Conservation (phyloP, 1,139 yeast genomes). For the Suzukiozyma palmioleophila region DNA sequence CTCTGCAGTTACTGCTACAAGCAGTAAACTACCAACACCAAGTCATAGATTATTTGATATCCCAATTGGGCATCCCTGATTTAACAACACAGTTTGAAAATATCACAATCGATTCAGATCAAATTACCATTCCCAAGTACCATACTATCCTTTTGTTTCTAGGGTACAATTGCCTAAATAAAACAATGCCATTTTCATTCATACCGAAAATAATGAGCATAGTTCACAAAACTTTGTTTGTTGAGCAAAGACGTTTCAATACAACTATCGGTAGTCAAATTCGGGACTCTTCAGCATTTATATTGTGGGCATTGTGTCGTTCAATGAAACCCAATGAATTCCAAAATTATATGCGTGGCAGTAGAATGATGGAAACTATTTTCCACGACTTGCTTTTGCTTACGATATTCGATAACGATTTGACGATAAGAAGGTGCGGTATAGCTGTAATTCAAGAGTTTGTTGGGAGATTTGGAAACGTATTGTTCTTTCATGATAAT, state of each 20-base stretch:
- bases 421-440: slow-evolving; percentile 74
- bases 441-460: slow-evolving; percentile 86
- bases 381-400: slow-evolving; percentile 48
- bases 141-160: slow-evolving; percentile 34
- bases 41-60: slow-evolving; percentile 22
- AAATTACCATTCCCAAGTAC: slow-evolving; percentile 23
- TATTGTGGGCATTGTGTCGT: slow-evolving; percentile 42
- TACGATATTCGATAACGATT: slow-evolving; percentile 67
- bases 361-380: slow-evolving; percentile 15
- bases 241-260: slow-evolving; percentile 49
- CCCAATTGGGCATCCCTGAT: slow-evolving; percentile 17
- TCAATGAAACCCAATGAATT: slow-evolving; percentile 14
- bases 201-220: slow-evolving; percentile 25
- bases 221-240: slow-evolving; percentile 44
- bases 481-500: slow-evolving; percentile 11
- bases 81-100: slow-evolving; percentile 7
- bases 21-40: slow-evolving; percentile 37
- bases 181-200: slow-evolving; percentile 21
- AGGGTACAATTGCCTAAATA: slow-evolving; percentile 31
- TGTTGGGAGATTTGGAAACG: slow-evolving; percentile 64
- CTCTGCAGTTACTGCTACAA: slow-evolving; percentile 13
- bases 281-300: slow-evolving; percentile 81
- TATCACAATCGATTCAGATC: slow-evolving; percentile 15
- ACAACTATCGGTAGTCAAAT: slow-evolving; percentile 61
- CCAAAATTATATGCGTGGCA: slow-evolving; percentile 5